A percentile compares a stretch with the other conserved stretches of the same genome.
Evolutionary conservation across 345 rosid species (phyloP).

Genomic region (Zanthoxylum bungeanum): DNA sequence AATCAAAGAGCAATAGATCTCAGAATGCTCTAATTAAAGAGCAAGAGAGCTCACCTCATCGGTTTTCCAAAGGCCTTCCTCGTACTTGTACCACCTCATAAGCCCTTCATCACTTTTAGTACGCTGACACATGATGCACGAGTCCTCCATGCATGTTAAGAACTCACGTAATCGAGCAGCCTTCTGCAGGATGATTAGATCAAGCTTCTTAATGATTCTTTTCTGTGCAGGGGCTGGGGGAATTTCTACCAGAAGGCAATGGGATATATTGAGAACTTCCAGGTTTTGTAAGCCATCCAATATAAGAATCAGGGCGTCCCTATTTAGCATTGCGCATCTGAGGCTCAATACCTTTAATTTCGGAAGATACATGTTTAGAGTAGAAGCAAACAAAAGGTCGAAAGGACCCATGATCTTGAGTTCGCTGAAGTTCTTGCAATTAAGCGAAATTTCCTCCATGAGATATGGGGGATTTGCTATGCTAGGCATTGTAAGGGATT

Average conservation of each 20-base stretch:
- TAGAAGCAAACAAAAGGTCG: slow-evolving; percentile 45
- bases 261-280: slow-evolving; percentile 82
- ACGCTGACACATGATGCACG: slow-evolving; percentile 70
- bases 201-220: slow-evolving; percentile 48
- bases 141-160: slow-evolving; percentile 55
- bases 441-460: slow-evolving; percentile 62
- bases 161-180: slow-evolving; percentile 55
- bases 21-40: slow-evolving; percentile 28
- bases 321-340: slow-evolving; percentile 53
- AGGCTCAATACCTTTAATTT: slow-evolving; percentile 62
- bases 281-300: slow-evolving; percentile 53
- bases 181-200: slow-evolving; percentile 42
- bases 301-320: slow-evolving; percentile 55
- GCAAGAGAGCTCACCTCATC: slow-evolving; percentile 67
- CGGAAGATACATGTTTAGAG: slow-evolving; percentile 44
- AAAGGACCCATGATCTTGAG: slow-evolving; percentile 87
- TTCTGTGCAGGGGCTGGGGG: slow-evolving; percentile 31
- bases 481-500: slow-evolving; percentile 91
- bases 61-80: slow-evolving; percentile 74
- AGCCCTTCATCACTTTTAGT: slow-evolving; percentile 69
- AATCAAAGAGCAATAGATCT: background rate
- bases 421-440: slow-evolving; percentile 58
- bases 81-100: slow-evolving; percentile 85
- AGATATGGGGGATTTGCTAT: slow-evolving; percentile 61
- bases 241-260: slow-evolving; percentile 58